These are phyloP conservation scores for Tephrocybe rancida DNA, from an alignment of 768 basidiomycete species.

Conservation along the genomic window DNA sequence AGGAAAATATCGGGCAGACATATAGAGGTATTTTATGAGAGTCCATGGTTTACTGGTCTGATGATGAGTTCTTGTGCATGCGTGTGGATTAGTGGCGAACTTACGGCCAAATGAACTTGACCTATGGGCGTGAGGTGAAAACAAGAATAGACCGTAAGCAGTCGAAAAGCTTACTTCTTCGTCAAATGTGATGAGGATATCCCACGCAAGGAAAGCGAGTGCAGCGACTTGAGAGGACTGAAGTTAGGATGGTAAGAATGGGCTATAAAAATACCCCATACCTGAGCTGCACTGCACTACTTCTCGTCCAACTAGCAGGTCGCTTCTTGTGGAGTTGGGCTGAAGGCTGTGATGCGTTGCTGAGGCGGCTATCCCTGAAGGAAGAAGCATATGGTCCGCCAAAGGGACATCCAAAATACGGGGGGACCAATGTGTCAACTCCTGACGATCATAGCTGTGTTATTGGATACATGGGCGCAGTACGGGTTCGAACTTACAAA, in stretches of 20 bases:
- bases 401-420: too few relatives aligned
- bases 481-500: too few relatives aligned
- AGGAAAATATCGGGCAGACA: slow-evolving; percentile 40
- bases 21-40: slow-evolving; percentile 37
- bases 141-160: not conserved
- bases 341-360: not conserved
- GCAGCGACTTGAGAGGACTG: slow-evolving; percentile 30
- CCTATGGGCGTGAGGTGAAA: slow-evolving; percentile 20
- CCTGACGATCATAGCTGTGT: too few relatives aligned
- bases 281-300: slow-evolving; percentile 10
- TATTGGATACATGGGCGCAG: too few relatives aligned
- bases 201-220: slow-evolving; percentile 40
- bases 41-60: slow-evolving; percentile 30
- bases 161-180: slow-evolving; percentile 33
- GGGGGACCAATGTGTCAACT: too few relatives aligned
- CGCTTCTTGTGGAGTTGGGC: not conserved
- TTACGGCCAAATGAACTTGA: slow-evolving; percentile 44
- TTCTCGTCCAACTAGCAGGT: slow-evolving; percentile 1
- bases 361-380: not conserved
- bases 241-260: not conserved
- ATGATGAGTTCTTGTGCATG: slow-evolving; percentile 1
- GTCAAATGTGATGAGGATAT: slow-evolving; percentile 40
- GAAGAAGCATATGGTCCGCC: not conserved
- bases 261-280: not conserved
- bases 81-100: slow-evolving; percentile 12